Conservation (phyloP, 2,329 filamentous ascomycete genomes). For the Fusarium decemcellulare region DNA sequence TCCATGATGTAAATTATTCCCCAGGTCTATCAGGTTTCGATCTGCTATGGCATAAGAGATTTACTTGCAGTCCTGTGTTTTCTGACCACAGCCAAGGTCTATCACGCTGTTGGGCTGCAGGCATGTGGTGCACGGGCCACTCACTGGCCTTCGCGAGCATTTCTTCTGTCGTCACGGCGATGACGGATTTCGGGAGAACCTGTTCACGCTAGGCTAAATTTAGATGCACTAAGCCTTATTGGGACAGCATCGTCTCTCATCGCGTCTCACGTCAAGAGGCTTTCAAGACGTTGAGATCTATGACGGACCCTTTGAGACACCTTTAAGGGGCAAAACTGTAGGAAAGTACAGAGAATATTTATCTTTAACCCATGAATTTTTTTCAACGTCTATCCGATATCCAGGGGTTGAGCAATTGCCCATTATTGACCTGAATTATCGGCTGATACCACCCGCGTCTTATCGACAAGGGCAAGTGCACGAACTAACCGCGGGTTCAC, state of each 20-base stretch:
- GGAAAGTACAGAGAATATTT: neutral
- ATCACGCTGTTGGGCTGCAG: slow-evolving; percentile 18
- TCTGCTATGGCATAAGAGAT: too few species aligned
- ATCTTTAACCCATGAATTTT: neutral
- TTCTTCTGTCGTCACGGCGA: slow-evolving; percentile 52
- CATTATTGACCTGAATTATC: slow-evolving; percentile 14
- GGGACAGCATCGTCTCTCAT: slow-evolving; percentile 12
- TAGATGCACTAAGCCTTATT: slow-evolving; percentile 11
- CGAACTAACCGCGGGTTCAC: slow-evolving; percentile 38
- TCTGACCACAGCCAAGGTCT: too few species aligned
- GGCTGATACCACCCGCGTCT: slow-evolving; percentile 23
- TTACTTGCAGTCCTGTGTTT: too few species aligned
- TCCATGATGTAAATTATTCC: too few species aligned
- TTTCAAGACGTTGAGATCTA: slow-evolving; percentile 24
- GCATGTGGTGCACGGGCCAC: slow-evolving; percentile 46
- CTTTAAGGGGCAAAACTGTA: neutral
- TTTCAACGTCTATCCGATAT: neutral
- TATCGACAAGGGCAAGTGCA: neutral
- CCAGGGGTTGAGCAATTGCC: neutral
- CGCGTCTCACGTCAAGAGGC: slow-evolving; percentile 43
- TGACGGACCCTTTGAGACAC: slow-evolving; percentile 9
- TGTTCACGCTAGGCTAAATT: slow-evolving; percentile 18
- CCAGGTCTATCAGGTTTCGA: too few species aligned
- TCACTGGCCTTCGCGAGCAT: slow-evolving; percentile 22
- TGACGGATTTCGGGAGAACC: slow-evolving; percentile 40